phyloP scores from a whole-genome alignment of 495 filamentous ascomycete species.

The Copromyces sp. region DNA sequence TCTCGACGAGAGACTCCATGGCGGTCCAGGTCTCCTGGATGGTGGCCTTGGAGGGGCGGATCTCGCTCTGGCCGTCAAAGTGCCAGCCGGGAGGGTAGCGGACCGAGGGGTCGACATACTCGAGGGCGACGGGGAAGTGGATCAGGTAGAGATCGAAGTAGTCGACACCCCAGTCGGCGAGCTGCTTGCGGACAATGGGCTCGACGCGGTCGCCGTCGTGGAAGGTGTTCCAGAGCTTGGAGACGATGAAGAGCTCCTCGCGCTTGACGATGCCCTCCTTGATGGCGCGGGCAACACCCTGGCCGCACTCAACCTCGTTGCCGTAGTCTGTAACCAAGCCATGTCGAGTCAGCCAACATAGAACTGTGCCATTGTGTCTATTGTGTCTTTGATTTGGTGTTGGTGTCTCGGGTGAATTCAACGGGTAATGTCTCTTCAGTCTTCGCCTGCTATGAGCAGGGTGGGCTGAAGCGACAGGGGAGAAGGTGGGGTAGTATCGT shows the following conservation, averaged over 20 bases:
- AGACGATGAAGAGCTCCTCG: constrained; percentile 81
- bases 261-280: constrained; percentile 78
- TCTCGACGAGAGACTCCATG: constrained; percentile 67
- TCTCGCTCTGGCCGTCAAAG: constrained; percentile 44
- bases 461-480: constrained; percentile 13
- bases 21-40: constrained; percentile 86
- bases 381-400: neutral
- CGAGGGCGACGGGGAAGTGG: constrained; percentile 72
- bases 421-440: neutral
- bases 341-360: constrained; percentile 9
- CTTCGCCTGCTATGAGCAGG: neutral
- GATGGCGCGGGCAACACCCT: constrained; percentile 81
- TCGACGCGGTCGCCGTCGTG: constrained; percentile 65
- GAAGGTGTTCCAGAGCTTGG: constrained; percentile 90
- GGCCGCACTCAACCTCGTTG: constrained; percentile 75
- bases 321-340: constrained; percentile 57
- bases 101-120: constrained; percentile 66
- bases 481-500: constrained; percentile 17
- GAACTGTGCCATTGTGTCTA: neutral
- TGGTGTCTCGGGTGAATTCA: neutral
- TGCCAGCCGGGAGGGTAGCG: constrained; percentile 77
- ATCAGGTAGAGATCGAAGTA: constrained; percentile 81
- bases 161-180: constrained; percentile 70
- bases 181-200: constrained; percentile 62
- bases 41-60: constrained; percentile 53